Conservation (phyloP, 2,329 filamentous ascomycete genomes). For the Pyrenochaeta sp. region DNA sequence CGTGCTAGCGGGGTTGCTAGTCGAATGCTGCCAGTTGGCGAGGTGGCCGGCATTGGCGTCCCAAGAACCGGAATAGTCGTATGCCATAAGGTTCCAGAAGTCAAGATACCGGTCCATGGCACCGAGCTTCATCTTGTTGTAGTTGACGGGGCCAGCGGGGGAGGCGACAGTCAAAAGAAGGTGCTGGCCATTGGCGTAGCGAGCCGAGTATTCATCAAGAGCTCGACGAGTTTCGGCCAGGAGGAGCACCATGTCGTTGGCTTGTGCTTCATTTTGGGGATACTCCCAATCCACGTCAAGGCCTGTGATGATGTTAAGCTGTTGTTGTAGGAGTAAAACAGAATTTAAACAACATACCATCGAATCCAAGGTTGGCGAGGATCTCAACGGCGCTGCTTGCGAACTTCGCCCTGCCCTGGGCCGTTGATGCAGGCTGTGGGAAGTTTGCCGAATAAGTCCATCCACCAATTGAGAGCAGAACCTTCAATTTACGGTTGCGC, state of each 20-base stretch:
- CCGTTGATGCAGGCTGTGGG: conserved; percentile 40
- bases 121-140: conserved; percentile 53
- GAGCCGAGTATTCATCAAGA: conserved; percentile 52
- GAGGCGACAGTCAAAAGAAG: conserved; percentile 58
- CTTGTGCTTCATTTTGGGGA: conserved; percentile 40
- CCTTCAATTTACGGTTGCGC: conserved; percentile 47
- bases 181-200: conserved; percentile 50
- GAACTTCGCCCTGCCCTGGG: conserved; percentile 40
- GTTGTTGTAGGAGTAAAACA: too few relatives aligned
- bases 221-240: conserved; percentile 42
- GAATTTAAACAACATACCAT: conserved; percentile 34
- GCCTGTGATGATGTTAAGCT: conserved; percentile 16
- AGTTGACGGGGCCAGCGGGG: conserved; percentile 55
- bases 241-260: conserved; percentile 45
- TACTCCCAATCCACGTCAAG: conserved; percentile 52
- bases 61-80: conserved; percentile 69
- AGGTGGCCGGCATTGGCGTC: conserved; percentile 44
- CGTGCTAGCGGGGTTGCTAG: conserved; percentile 37
- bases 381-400: conserved; percentile 45
- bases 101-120: conserved; percentile 59
- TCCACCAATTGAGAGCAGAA: conserved; percentile 49
- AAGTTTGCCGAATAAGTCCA: conserved; percentile 52
- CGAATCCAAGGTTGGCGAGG: conserved; percentile 46
- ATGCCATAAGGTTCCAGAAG: conserved; percentile 77
- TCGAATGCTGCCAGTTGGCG: conserved; percentile 41